Evolutionary conservation across 2,329 filamentous ascomycete genomes (phyloP).

Genomic region (Talaromyces islandicus): DNA sequence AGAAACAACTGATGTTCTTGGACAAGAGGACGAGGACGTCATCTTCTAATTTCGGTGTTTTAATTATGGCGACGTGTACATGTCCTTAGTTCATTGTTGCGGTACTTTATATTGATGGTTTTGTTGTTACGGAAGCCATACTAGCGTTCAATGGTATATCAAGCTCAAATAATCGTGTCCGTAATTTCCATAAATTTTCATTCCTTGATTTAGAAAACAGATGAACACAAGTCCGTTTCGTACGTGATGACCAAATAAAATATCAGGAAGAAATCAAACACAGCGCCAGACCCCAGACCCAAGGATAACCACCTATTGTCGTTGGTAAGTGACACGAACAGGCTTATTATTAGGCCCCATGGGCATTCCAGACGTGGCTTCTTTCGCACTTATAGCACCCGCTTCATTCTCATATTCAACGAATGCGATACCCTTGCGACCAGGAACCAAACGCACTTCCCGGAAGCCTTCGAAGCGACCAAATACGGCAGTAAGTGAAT

Average conservation of each 20-base stretch:
- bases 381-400: slow-evolving; percentile 87
- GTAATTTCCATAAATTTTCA: background rate
- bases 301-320: slow-evolving; percentile 54
- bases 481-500: slow-evolving; percentile 74
- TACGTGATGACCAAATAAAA: background rate
- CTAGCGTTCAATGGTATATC: background rate
- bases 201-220: background rate
- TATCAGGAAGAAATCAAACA: background rate
- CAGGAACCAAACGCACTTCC: slow-evolving; percentile 84
- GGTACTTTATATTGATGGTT: background rate
- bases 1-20: slow-evolving; percentile 60
- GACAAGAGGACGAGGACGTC: slow-evolving; percentile 70
- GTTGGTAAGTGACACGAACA: slow-evolving; percentile 95
- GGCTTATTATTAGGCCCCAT: slow-evolving; percentile 68
- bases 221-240: background rate
- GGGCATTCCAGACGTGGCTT: slow-evolving; percentile 80
- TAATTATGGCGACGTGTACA: slow-evolving; percentile 1
- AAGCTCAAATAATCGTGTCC: background rate
- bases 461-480: slow-evolving; percentile 87
- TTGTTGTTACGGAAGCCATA: background rate
- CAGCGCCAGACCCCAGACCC: background rate
- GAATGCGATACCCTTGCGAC: slow-evolving; percentile 83
- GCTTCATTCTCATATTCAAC: slow-evolving; percentile 91
- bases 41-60: slow-evolving; percentile 58
- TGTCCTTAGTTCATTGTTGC: background rate